Percentiles rank a stretch among this genome's conserved stretches.
Conservation (phyloP, 495 filamentous ascomycete genomes). For the Cercophora newfieldiana region DNA sequence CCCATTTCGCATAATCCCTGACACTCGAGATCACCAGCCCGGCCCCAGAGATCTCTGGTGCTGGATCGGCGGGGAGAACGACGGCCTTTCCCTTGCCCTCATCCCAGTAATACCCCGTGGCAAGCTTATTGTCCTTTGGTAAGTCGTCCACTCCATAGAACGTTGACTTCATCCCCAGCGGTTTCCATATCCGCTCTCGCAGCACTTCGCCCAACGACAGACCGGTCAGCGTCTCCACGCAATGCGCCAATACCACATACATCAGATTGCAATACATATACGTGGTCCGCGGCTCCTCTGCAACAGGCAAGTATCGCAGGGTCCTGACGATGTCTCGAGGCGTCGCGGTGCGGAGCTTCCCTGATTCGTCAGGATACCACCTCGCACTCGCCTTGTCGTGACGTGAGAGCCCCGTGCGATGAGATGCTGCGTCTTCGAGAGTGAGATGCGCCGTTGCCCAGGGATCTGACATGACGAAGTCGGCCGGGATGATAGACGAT, state of each 20-base stretch:
- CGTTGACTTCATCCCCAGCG: conserved; percentile 52
- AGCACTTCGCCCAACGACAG: conserved; percentile 45
- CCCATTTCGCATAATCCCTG: conserved; percentile 54
- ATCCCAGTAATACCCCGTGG: conserved; percentile 37
- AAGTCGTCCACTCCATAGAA: conserved; percentile 47
- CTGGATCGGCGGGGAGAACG: background rate
- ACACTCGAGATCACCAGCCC: conserved; percentile 54
- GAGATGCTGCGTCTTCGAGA: conserved; percentile 53
- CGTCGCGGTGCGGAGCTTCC: conserved; percentile 9
- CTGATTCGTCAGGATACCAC: background rate
- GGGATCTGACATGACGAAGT: conserved; percentile 52
- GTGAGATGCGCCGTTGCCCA: conserved; percentile 49
- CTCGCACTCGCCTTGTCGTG: conserved; percentile 36
- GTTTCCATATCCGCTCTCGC: conserved; percentile 45
- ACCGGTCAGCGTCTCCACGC: conserved; percentile 45
- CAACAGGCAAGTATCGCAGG: conserved; percentile 47
- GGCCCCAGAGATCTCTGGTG: conserved; percentile 43
- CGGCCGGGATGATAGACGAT: conserved; percentile 49
- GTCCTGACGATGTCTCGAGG: conserved; percentile 35
- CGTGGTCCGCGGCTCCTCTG: conserved; percentile 37
- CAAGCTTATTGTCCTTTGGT: conserved; percentile 14
- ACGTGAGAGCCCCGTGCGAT: conserved; percentile 51
- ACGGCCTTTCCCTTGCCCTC: background rate
- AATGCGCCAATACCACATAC: conserved; percentile 47
- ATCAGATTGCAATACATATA: conserved; percentile 58